Evolutionary conservation across 805 yeast species (phyloP), one percentile per base, ranked within the genome.

Genomic region (Yueomyces sp.): DNA sequence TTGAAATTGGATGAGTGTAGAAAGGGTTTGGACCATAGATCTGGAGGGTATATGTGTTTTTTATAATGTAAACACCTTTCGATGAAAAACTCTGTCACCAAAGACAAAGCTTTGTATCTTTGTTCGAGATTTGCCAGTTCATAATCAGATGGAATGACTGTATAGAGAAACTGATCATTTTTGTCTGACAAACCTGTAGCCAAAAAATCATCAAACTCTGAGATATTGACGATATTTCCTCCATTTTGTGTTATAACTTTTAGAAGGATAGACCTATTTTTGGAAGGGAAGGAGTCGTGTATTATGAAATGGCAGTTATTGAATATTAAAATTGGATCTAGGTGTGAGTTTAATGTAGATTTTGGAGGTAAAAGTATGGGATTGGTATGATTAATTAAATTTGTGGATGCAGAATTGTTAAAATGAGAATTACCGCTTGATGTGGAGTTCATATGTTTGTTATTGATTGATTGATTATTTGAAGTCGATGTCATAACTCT

Each of bases 61-160:
- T 73, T 70, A 51, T 77, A 77, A 60, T 72, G 79, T 27, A 85
- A 65, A 28, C 83, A 74, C 45, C 94, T 65, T 59, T 85, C 95
- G 9, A 86, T 62, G 49, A 80, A 79, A 83, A 90, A 85, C 58
- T 86, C 94, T 0, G 94, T 85, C 2, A 77, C 73, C 0, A 78
- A 48, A 19, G 19, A 19, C 19, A 19, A 19, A 19, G 19, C 19
- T 19, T 19, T 19, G 19, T 19, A 19, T 19, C 19, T 19, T 19
- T 19, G 19, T 19, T 19, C 19, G 19, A 19, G 19, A 19, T 19
- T 19, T 19, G 19, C 19, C 19, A 19, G 19, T 19, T 19, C 19
- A 19, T 40, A 36, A 37, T 48, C 45, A 39, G 59, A 57, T 19
- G 63, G 63, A 26, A 57, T 44, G 19, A 57, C 45, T 4, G 27